Conservation (phyloP, 1,139 yeast genomes). For the Magnusiomyces suaveolens region DNA sequence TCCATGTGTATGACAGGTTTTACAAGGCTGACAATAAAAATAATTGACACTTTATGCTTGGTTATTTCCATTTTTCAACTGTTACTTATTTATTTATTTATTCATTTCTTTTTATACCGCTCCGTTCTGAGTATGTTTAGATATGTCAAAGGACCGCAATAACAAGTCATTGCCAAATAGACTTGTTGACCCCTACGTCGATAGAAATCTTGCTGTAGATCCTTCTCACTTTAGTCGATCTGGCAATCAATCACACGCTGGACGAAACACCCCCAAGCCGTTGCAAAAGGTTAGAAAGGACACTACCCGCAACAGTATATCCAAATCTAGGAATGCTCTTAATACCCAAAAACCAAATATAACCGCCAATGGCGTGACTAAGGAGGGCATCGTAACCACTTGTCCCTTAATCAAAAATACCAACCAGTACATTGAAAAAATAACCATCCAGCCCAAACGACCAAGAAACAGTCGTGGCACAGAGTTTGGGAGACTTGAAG, state of each 20-base stretch:
- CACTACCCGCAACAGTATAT: neutral
- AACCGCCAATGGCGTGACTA: neutral
- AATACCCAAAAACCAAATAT: neutral
- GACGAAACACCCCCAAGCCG: too few relatives aligned
- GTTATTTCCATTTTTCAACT: too few relatives aligned
- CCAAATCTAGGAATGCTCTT: neutral
- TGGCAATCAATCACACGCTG: too few relatives aligned
- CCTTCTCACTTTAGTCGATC: neutral
- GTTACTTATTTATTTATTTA: too few relatives aligned
- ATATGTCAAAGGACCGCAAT: neutral
- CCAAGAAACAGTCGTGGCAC: neutral
- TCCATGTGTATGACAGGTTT: too few relatives aligned
- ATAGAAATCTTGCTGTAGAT: neutral
- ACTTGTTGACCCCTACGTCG: neutral
- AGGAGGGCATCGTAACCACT: neutral
- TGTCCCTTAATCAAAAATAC: conserved; percentile 1
- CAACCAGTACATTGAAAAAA: neutral
- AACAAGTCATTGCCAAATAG: neutral
- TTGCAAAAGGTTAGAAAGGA: too few relatives aligned
- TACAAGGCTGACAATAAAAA: too few relatives aligned
- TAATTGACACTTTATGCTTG: too few relatives aligned
- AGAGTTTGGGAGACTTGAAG: conserved; percentile 15
- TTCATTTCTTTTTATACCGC: neutral
- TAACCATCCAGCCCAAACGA: neutral
- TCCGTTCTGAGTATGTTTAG: neutral